Evolutionary conservation across 108 stramenopile genomes (phyloP).

Genomic region (Seminavis robusta): DNA sequence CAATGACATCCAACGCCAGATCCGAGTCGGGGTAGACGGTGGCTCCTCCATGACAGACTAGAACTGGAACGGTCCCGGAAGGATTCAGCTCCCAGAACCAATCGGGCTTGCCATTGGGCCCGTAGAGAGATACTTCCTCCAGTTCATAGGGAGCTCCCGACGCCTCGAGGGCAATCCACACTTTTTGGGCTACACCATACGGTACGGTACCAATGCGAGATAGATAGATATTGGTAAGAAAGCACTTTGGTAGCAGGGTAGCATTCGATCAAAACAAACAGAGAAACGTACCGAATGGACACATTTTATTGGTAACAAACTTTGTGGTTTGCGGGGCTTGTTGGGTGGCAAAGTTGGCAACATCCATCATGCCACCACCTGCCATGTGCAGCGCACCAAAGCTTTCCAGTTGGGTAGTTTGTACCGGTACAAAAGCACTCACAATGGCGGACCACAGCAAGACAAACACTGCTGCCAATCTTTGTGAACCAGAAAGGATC

Average conservation of each 20-base stretch:
- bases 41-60: conserved; percentile 30
- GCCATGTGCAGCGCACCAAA: no score
- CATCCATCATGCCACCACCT: no score
- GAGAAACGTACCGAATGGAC: conserved; percentile 41
- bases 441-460: neutral
- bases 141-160: conserved; percentile 42
- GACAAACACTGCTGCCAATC: neutral
- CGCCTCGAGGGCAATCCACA: conserved; percentile 76
- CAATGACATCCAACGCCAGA: conserved; percentile 55
- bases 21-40: conserved; percentile 69
- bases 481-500: no score
- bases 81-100: conserved; percentile 84
- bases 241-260: neutral
- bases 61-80: conserved; percentile 67
- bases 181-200: conserved; percentile 50
- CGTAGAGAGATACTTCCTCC: conserved; percentile 67
- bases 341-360: neutral
- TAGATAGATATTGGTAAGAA: neutral
- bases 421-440: neutral
- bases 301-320: conserved; percentile 78
- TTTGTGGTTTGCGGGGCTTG: conserved; percentile 10
- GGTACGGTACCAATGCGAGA: neutral
- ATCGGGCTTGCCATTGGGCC: conserved; percentile 73
- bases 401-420: neutral
- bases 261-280: conserved; percentile 2